A percentile compares a stretch with the other conserved stretches of the same genome.
Conservation (phyloP, 345 rosid species). For the Hypericum androsaemum region DNA sequence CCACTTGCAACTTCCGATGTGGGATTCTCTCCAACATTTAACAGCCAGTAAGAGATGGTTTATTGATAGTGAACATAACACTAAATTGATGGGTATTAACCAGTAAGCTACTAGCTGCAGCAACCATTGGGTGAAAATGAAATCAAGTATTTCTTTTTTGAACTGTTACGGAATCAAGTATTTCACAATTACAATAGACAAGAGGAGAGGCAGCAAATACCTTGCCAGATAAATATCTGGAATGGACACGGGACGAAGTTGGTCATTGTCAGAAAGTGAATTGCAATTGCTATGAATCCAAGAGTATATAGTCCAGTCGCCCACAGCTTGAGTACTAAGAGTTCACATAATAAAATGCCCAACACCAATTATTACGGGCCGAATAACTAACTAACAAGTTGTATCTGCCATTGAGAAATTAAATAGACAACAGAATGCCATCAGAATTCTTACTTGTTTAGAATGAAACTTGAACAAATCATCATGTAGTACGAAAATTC, state of each 20-base stretch:
- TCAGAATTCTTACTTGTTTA: slow-evolving; percentile 59
- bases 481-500: slow-evolving; percentile 99
- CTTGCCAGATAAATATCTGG: slow-evolving; percentile 97
- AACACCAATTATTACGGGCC: background rate
- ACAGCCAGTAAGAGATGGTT: too few species aligned
- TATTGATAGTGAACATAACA: too few species aligned
- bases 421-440: background rate
- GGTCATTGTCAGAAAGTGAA: slow-evolving; percentile 82
- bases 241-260: slow-evolving; percentile 64
- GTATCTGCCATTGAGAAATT: background rate
- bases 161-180: too few species aligned
- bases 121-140: too few species aligned
- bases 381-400: slow-evolving; percentile 2
- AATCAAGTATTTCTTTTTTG: too few species aligned
- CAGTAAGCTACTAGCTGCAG: too few species aligned
- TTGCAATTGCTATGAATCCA: slow-evolving; percentile 98
- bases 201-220: slow-evolving; percentile 26
- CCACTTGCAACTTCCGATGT: too few species aligned
- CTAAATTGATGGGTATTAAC: too few species aligned
- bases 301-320: slow-evolving; percentile 88
- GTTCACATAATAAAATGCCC: slow-evolving; percentile 8
- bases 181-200: background rate
- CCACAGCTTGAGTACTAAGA: slow-evolving; percentile 39
- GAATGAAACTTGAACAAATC: slow-evolving; percentile 97
- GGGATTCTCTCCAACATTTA: too few species aligned